Base-by-base conservation (phyloP, 148 eudicot genomes). In the Fagopyrum tataricum region DNA sequence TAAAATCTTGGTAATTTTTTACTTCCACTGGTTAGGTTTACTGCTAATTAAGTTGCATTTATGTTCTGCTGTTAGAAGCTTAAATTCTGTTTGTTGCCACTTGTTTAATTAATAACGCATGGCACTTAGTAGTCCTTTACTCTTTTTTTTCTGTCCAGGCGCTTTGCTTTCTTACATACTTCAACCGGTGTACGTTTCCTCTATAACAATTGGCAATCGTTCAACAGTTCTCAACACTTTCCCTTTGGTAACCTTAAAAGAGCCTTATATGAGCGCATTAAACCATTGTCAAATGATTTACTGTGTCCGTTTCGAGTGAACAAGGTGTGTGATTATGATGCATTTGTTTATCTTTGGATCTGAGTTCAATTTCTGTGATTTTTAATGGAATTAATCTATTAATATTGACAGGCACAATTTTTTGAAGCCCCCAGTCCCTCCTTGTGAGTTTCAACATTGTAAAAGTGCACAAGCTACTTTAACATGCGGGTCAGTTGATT, bases 381-480 rank as follows among this genome's bases (percentile, higher is more conserved):
- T 51, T 24, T 20, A 21, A 68, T 44, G 41, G 18, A 47, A 42
- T 41, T 76, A 21, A 74, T 44, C 21, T 59, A 10, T 72, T 67
- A 26, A 70, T 56, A 13, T 79, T 73, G 41, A 73, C 93, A 95
- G 99, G 96, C 97, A 41, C 39, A 81, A 52, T 82, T 88, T 82
- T 86, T 72, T 4, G 82, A 85, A 78, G 97, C 91, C 71, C 71
- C 88, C 96, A 73, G 55, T 82, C 51, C 91, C 99, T 49, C 91
- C 91, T 5, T 81, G 77, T 80, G 96, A 90, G 85, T 95, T 95
- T 79, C 96, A 82, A 84, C 97, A 86, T 84, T 83, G 83, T 73
- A 91, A 85, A 74, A 84, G 89, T 77, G 91, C 99, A 72, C 79
- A 78, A 67, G 81, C 84, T 70, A 95, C 90, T 69, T 78, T 92